Base-by-base conservation (phyloP, 805 yeast species). In the Phaffomyces antillensis region DNA sequence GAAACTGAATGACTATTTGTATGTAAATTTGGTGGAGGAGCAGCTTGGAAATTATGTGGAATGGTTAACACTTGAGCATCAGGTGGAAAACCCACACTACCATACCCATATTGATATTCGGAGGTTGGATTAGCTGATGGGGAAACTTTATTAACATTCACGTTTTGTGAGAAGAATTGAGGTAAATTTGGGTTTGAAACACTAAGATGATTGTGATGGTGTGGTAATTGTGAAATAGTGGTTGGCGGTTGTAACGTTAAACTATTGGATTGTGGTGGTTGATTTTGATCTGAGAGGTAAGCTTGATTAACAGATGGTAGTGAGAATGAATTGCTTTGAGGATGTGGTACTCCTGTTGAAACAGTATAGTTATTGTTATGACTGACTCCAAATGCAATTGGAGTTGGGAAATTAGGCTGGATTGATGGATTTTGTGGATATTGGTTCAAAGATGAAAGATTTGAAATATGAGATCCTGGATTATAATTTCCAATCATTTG, bases 221-320 rank as follows among this genome's bases (percentile, higher is more conserved):
- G 34, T 13, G 20, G 50, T 51, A 20, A 47, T 51, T 20, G 33
- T 15, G 30, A 28, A 15, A 28, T 28, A 10, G 30, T 11, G 6
- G 15, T 13, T 11, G 30, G 30, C 10, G 12, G 30, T 36, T 32
- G 35, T 32, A 32, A 41, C 16, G 38, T 13, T 28, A 28, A 28
- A 28, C 13, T 28, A 11, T 8, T 28, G 18, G 24, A 44, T 20
- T 41, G 50, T 44, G 36, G 48, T 18, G 25, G 48, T 25, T 42
- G 47, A 24, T 36, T 38, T n/a, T 18, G 38, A 13, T 39, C 43
- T 18, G 37, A 20, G 15, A 36, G n/a, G 11, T 23, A 35, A 10
- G 20, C 33, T 16, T 36, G 48, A 15, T 39, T 43, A 5, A 41
- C 49, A 17, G 55, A 38, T 32, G 52, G 49, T 37, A 50, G 16